phyloP scores from a whole-genome alignment of 805 yeast genomes.

The Kluyveromyces aestuarii region DNA sequence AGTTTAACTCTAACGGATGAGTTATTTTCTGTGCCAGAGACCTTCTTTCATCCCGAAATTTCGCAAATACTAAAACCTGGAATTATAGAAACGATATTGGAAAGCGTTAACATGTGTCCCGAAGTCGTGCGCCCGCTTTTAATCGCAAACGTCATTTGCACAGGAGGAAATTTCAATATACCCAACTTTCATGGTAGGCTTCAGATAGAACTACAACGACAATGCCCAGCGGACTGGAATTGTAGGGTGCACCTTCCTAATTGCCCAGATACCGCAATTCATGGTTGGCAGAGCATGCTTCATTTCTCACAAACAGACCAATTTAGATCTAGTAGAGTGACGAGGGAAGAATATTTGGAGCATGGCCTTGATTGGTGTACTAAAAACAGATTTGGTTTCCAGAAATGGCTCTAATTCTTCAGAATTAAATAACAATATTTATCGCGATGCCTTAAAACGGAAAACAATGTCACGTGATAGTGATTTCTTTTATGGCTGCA shows the following conservation, averaged over 20 bases:
- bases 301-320: constrained; percentile 32
- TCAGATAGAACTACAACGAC: constrained; percentile 50
- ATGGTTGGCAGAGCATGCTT: constrained; percentile 53
- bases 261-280: constrained; percentile 32
- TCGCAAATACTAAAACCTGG: constrained; percentile 75
- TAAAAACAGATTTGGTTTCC: constrained; percentile 34
- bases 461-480: too few relatives aligned
- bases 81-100: constrained; percentile 58
- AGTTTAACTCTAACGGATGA: constrained; percentile 68
- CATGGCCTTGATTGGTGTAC: constrained; percentile 54
- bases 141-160: constrained; percentile 66
- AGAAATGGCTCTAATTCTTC: constrained; percentile 23
- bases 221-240: constrained; percentile 63
- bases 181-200: constrained; percentile 61
- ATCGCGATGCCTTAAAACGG: too few relatives aligned
- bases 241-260: constrained; percentile 36
- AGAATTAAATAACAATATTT: too few relatives aligned
- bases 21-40: constrained; percentile 80
- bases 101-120: constrained; percentile 62
- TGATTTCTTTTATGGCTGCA: too few relatives aligned
- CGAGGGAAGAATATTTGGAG: constrained; percentile 77
- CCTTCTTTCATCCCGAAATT: constrained; percentile 77
- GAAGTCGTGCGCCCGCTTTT: constrained; percentile 65
- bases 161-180: constrained; percentile 75
- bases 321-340: constrained; percentile 46